Evolutionary conservation across 805 yeast species (phyloP), one percentile per base, ranked within the genome.

Genomic region (Sugiyamaella lignohabitans): DNA sequence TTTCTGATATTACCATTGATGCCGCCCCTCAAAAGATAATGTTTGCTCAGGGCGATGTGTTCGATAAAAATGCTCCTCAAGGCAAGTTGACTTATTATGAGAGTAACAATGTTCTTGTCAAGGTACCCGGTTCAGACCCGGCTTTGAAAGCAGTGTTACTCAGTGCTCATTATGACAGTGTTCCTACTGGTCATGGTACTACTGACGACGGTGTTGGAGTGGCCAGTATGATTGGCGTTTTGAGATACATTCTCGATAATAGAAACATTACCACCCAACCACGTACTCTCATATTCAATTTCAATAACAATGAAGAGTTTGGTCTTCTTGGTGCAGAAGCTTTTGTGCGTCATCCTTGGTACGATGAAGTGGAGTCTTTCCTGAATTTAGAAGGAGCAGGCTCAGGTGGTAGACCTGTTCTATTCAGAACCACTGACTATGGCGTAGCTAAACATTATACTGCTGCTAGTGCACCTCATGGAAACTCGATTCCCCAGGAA

Each of bases 131-230:
- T 21, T 60, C 69, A 11, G 68, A 82, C 44, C 66, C 73, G 1
- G 55, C 66, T 0, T 64, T 84, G 42, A 82, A 84, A 1, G 94
- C 88, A 0, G 63, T 88, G 3, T 65, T 88, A 37, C 61, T 89
- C 2, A 82, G 93, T 55, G 88, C 96, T 3, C 97, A 89, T 66
- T 89, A 70, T 58, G 97, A 88, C 66, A 79, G 91, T 5, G 96
- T 88, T 5, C 94, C 96, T 18, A 78, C 94, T 2, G 80, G 87
- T 3, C 79, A 70, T 56, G 97, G 97, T 24, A 79, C 93, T 1
- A 89, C 96, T 1, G 97, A 89, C 62, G 96, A 87, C 59, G 96
- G 96, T 1, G 80, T 81, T 69, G 96, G 96, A 5, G 72, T 87
- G 50, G 95, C 88, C 1, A 74, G 93, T 6, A 68, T 88, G 72